These are phyloP conservation scores for Trichoderma sp. DNA, from an alignment of 2,329 filamentous ascomycete genomes.

Conservation along the genomic window DNA sequence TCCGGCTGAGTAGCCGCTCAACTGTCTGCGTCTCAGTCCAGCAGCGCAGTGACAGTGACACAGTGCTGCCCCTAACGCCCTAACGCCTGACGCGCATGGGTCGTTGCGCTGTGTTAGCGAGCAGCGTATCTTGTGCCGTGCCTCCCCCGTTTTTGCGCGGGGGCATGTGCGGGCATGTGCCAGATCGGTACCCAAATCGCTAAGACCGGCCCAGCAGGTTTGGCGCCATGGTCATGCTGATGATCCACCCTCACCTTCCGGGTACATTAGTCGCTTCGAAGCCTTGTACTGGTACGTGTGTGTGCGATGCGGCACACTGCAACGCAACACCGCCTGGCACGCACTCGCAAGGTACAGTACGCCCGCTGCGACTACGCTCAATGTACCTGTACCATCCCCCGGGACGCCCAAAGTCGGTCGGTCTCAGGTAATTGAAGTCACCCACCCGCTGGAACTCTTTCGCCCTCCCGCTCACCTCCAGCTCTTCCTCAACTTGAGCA, in stretches of 20 bases:
- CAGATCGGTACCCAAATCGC: constrained; percentile 5
- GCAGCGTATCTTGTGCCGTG: background rate
- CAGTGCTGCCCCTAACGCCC: constrained; percentile 10
- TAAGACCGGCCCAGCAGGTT: background rate
- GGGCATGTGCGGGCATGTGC: background rate
- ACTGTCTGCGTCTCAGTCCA: background rate
- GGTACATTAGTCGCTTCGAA: background rate
- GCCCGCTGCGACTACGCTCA: background rate
- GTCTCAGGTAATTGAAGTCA: background rate
- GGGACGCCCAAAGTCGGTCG: background rate
- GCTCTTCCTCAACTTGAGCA: background rate
- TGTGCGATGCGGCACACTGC: background rate
- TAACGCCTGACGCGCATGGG: constrained; percentile 18
- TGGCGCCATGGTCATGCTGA: background rate
- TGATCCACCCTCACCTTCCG: background rate
- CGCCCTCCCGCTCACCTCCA: constrained; percentile 23
- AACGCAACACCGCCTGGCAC: background rate
- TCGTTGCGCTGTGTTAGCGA: constrained; percentile 17
- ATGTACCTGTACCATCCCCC: background rate
- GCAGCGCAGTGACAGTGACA: background rate
- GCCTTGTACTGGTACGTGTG: background rate
- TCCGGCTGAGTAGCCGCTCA: background rate
- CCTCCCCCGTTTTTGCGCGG: background rate
- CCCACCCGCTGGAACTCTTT: background rate
- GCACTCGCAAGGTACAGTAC: background rate